Evolutionary conservation across 2,329 filamentous ascomycete species (phyloP), one percentile per base, ranked within the genome.

Genomic region (Aspergillus bombycis): DNA sequence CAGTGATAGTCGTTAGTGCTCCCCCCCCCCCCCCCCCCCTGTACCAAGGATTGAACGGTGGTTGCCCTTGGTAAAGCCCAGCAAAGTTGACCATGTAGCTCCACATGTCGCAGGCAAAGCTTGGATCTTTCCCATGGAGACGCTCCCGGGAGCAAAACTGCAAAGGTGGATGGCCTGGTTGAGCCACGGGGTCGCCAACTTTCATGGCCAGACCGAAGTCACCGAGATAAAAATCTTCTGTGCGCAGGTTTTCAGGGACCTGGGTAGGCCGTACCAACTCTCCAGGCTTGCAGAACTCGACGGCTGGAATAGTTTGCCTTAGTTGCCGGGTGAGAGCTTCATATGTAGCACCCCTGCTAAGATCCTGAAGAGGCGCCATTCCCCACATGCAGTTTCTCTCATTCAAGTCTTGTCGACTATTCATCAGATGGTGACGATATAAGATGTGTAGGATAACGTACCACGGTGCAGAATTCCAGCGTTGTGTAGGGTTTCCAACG

Each of bases 51-150:
- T n/a, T n/a, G n/a, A n/a, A n/a, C n/a, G n/a, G n/a, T n/a, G n/a
- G n/a, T n/a, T n/a, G n/a, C n/a, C n/a, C n/a, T n/a, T n/a, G 62
- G 32, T 72, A 75, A 54, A 76, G 68, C n/a, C 60, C 56, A 23
- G 65, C 55, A 53, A 76, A 75, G 28, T 74, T 43, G 58, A 69
- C 32, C 71, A 74, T 75, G 32, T 74, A 74, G 48, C 71, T 76
- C 72, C 70, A 76, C 62, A 76, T 73, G 53, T 28, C 14, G 23
- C 48, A 52, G 48, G 48, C 48, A 32, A 52, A 52, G 4, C 48
- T 52, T 52, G 48, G 48, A 16, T n/a, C 12, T 32, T 52, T 52
- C 1, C 10, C 32, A 30, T 52, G 48, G 32, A 52, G 48, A 6
- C 26, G 2, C 1, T 52, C 48, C 0, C 11, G 32, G 4, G 11